Evolutionary conservation across 768 basidiomycete genomes (phyloP).

Genomic region (Tricholoma terreum): DNA sequence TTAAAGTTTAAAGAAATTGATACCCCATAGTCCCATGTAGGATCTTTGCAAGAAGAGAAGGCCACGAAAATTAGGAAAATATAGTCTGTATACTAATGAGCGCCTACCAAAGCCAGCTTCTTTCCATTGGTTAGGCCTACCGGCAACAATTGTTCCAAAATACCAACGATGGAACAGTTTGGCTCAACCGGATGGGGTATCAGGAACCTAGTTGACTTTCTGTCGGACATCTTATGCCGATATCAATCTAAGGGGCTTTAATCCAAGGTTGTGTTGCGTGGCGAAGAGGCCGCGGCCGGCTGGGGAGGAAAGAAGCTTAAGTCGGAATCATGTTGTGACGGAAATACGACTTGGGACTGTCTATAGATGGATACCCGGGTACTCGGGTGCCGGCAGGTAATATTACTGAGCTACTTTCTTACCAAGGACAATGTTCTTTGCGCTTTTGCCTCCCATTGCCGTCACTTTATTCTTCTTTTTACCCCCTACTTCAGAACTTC

Average conservation of each 20-base stretch:
- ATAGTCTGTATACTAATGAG: constrained; percentile 6
- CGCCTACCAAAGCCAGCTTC: constrained; percentile 63
- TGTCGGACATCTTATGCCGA: constrained; percentile 23
- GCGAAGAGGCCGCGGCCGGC: too few relatives aligned
- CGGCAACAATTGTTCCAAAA: constrained; percentile 59
- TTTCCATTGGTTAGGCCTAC: constrained; percentile 50
- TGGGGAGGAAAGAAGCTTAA: too few relatives aligned
- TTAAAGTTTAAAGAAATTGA: constrained; percentile 30
- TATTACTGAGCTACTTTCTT: constrained; percentile 45
- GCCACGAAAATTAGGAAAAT: constrained; percentile 13
- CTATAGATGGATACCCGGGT: too few relatives aligned
- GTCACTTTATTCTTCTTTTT: constrained; percentile 55
- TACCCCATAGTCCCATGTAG: constrained; percentile 80
- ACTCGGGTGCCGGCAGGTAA: too few relatives aligned
- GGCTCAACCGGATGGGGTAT: constrained; percentile 51
- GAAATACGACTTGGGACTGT: too few relatives aligned
- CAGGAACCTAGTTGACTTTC: constrained; percentile 45
- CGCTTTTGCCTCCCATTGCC: constrained; percentile 44
- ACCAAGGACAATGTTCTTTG: constrained; percentile 54
- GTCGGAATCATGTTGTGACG: too few relatives aligned
- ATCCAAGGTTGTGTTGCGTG: neutral
- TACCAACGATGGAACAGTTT: constrained; percentile 47
- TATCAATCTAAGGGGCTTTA: neutral
- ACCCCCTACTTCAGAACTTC: constrained; percentile 38
- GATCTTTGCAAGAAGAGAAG: constrained; percentile 43